Evolutionary conservation across 768 basidiomycete species (phyloP), one percentile per base, ranked within the genome.

Genomic region (Phaeolepiota aurea): DNA sequence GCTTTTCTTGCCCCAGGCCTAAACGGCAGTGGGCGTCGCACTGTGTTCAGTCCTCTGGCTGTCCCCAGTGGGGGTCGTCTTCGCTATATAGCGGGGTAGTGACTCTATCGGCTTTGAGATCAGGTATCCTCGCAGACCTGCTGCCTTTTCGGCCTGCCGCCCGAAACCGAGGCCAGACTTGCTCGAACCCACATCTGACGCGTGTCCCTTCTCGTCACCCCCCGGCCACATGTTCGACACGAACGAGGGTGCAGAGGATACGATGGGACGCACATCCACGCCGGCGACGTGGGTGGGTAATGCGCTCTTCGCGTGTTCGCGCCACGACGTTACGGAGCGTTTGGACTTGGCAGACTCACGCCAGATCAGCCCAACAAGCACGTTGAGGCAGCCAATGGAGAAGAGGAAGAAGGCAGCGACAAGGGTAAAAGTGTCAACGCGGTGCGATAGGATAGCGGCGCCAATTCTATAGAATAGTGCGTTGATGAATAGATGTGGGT

Each of bases 401-500:
- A 94, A 94, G 45, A 94, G 75, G 69, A 94, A 82, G 71, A 93
- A 93, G 35, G 85, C 89, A 3, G 89, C 72, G 46, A 90, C 90
- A 54, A 93, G 86, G 15, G 89, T 79, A 67, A 94, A 93, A 45
- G 77, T 79, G 52, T 89, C 81, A 44, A 91, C 87, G 58, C 81
- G 74, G 65, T 87, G 83, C 3, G 82, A 82, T 39, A 85, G 75
- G 44, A 85, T 70, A 13, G 79, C 72, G 20, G 82, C 82, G 5
- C 80, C 79, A 42, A 85, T 80, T 36, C 79, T 81, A 19, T 15
- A 16, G 37, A 0, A 32, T n/a, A n/a, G n/a, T n/a, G n/a, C n/a
- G n/a, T n/a, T n/a, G n/a, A n/a, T 28, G 19, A 40, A 43, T 23
- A 15, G 19, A 41, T 14, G 20, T 20, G 16, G 40, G 21, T 9